These are phyloP conservation scores for Acer yangbiense DNA, from an alignment of 345 rosid species.

Conservation along the genomic window DNA sequence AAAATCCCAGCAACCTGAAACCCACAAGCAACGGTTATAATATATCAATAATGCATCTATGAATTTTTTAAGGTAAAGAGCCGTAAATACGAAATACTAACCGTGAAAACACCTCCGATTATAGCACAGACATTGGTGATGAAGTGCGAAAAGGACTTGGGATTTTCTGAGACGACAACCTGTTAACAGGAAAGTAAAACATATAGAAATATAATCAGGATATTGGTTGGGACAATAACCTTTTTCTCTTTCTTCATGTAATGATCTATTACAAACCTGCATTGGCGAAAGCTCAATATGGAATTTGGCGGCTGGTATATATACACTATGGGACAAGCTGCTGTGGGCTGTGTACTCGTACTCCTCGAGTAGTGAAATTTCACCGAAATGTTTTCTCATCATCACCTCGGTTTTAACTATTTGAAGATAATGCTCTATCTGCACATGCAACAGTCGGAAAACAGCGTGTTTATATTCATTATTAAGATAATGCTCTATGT, in stretches of 20 bases:
- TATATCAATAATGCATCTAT: not conserved
- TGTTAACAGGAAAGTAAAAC: constrained; percentile 26
- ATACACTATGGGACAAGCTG: constrained; percentile 68
- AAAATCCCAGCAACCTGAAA: constrained; percentile 93
- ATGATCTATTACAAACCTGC: constrained; percentile 62
- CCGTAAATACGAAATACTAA: constrained; percentile 34
- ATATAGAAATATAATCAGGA: not conserved
- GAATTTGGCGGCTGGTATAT: constrained; percentile 84
- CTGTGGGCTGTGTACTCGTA: constrained; percentile 98
- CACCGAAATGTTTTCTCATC: constrained; percentile 43
- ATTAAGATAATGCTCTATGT: not conserved
- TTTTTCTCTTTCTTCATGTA: too few relatives aligned
- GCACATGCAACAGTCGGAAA: constrained; percentile 30
- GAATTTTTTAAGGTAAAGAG: not conserved
- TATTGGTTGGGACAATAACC: not conserved
- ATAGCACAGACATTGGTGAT: constrained; percentile 96
- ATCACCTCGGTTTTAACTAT: constrained; percentile 89
- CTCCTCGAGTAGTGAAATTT: constrained; percentile 66
- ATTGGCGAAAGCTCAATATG: constrained; percentile 98
- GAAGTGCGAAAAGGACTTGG: constrained; percentile 87
- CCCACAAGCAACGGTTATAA: not conserved
- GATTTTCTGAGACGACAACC: constrained; percentile 84
- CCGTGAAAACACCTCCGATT: constrained; percentile 98
- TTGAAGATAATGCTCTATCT: constrained; percentile 99
- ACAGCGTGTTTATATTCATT: not conserved